phyloP scores from a whole-genome alignment of 2,329 filamentous ascomycete genomes.

The Dothideomycetes sp. region DNA sequence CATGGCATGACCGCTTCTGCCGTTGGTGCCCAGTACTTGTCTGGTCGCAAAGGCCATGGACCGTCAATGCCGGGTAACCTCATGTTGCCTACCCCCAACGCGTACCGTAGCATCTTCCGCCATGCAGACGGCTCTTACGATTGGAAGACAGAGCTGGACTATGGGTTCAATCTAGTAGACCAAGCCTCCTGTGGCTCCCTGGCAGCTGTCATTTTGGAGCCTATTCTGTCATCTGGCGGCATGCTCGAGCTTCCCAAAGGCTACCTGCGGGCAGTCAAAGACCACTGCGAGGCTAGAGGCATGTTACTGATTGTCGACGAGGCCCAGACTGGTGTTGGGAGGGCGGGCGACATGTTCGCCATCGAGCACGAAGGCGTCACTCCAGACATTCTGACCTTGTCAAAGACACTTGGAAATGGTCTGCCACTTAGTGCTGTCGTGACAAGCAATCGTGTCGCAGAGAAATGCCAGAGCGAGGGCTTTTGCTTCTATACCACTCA shows the following conservation, averaged over 20 bases:
- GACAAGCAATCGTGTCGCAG: slow-evolving; percentile 16
- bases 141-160: slow-evolving; percentile 54
- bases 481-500: slow-evolving; percentile 22
- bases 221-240: slow-evolving; percentile 47
- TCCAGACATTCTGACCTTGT: slow-evolving; percentile 36
- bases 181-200: slow-evolving; percentile 48
- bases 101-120: slow-evolving; percentile 51
- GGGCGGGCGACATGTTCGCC: slow-evolving; percentile 48
- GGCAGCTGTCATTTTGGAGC: slow-evolving; percentile 52
- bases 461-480: slow-evolving; percentile 12
- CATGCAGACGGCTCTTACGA: slow-evolving; percentile 50
- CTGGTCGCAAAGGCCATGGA: slow-evolving; percentile 38
- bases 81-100: slow-evolving; percentile 48
- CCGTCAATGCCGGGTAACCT: slow-evolving; percentile 45
- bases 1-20: slow-evolving; percentile 50
- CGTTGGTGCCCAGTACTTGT: slow-evolving; percentile 42
- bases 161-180: slow-evolving; percentile 51
- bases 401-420: slow-evolving; percentile 20
- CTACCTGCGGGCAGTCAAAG: slow-evolving; percentile 46
- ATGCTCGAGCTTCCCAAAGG: slow-evolving; percentile 49
- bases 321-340: slow-evolving; percentile 48
- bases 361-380: slow-evolving; percentile 41
- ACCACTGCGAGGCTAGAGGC: slow-evolving; percentile 41
- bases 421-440: slow-evolving; percentile 18
- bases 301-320: slow-evolving; percentile 52